Evolutionary conservation across 495 filamentous ascomycete species (phyloP), one percentile per base, ranked within the genome.

Genomic region (Cudoniella acicularis): DNA sequence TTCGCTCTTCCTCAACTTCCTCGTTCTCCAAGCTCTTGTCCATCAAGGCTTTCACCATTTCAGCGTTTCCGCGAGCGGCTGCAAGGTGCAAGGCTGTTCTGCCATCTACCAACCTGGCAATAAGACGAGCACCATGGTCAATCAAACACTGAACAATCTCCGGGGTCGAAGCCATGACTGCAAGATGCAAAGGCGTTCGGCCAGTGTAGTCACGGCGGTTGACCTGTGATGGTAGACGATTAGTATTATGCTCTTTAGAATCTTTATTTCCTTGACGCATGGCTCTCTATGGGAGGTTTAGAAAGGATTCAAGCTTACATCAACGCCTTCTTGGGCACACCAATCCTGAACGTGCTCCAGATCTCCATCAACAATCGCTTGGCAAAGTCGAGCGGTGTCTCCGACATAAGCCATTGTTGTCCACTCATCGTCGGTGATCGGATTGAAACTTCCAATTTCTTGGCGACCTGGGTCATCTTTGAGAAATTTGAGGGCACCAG

Each of bases 401-500:
- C 87, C 87, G 46, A 92, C 77, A 66, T 92, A 95, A 0, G 88
- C 79, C 84, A 83, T 82, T 66, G 88, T 85, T 4, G 88, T 92
- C 87, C 90, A 95, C 64, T 92, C 89, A 42, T 87, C 82, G 2
- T 88, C 86, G 0, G 85, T 90, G 23, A 92, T 82, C 0, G 90
- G 90, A 61, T 92, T 87, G 75, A 94, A 94, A 10, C 77, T 81
- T 25, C 83, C 82, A 52, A 81, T 81, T 51, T 81, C 84, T 73
- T 92, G 90, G 36, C 89, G 78, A 20, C 90, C 90, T 1, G 90
- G 88, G 56, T 95, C 83, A 67, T 93, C 89, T 57, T 81, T 85
- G 48, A 92, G 76, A 69, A 93, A 95, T 0, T 73, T 75, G 11
- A 91, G 75, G 2, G 78, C 73, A 13, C 90, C 90, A 0, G 82